Conservation (phyloP, 2,329 filamentous ascomycete species). For the Aureobasidium sp. region DNA sequence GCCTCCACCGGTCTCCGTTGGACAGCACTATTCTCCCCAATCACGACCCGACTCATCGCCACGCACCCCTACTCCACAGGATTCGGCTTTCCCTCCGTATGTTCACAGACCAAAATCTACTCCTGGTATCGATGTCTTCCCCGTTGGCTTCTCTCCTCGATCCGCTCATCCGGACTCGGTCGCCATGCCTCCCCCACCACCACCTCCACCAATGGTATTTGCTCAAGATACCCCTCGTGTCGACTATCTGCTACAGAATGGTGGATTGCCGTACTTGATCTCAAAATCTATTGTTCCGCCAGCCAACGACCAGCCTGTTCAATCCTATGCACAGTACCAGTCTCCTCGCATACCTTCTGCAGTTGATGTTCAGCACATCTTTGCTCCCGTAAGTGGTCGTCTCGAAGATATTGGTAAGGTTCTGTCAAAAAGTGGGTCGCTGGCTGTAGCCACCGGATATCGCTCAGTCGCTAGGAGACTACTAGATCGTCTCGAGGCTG, state of each 20-base stretch:
- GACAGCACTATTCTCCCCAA: constrained; percentile 31
- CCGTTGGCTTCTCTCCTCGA: constrained; percentile 30
- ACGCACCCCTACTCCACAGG: constrained; percentile 33
- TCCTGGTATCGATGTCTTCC: constrained; percentile 31
- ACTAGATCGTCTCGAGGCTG: constrained; percentile 82
- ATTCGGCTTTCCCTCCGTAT: constrained; percentile 29
- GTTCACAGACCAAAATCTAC: constrained; percentile 24
- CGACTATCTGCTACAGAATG: constrained; percentile 86
- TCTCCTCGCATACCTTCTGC: constrained; percentile 39
- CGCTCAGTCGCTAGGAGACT: constrained; percentile 85
- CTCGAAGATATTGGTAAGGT: constrained; percentile 82
- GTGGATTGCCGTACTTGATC: constrained; percentile 64
- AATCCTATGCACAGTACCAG: constrained; percentile 46
- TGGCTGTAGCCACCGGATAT: constrained; percentile 93
- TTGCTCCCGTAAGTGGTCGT: constrained; percentile 72
- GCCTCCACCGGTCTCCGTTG: constrained; percentile 26
- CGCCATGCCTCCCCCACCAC: constrained; percentile 52
- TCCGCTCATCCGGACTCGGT: constrained; percentile 21
- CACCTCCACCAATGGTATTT: constrained; percentile 58
- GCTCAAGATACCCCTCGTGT: constrained; percentile 68
- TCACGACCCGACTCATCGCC: constrained; percentile 37
- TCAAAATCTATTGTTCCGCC: constrained; percentile 65
- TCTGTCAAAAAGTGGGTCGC: constrained; percentile 71
- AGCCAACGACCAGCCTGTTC: constrained; percentile 46
- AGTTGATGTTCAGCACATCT: constrained; percentile 61